phyloP scores from a whole-genome alignment of 306 rosid genomes.

The Prunus persica region Prunus_persica_NCBIv2 NC_034009.1:9637001-9637500 shows the following conservation, averaged over 20 bases:
- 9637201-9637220: too few species aligned
- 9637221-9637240: too few species aligned
- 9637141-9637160: too few species aligned
- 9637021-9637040: too few species aligned
- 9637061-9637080: accelerated
- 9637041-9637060: too few species aligned
- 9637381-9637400: background rate
- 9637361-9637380: background rate
- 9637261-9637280: background rate
- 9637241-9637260: too few species aligned
- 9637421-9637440: background rate
- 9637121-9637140: too few species aligned
- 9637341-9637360: background rate
- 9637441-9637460: constrained; percentile 37
- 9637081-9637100: accelerated
- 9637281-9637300: background rate
- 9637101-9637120: too few species aligned
- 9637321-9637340: background rate
- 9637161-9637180: too few species aligned
- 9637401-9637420: background rate
- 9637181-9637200: too few species aligned
- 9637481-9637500: constrained; percentile 22
- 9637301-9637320: background rate
- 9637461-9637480: constrained; percentile 55
- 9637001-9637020: too few species aligned